phyloP scores from a whole-genome alignment of 495 filamentous ascomycete genomes.

The Cercophora sp. region DNA sequence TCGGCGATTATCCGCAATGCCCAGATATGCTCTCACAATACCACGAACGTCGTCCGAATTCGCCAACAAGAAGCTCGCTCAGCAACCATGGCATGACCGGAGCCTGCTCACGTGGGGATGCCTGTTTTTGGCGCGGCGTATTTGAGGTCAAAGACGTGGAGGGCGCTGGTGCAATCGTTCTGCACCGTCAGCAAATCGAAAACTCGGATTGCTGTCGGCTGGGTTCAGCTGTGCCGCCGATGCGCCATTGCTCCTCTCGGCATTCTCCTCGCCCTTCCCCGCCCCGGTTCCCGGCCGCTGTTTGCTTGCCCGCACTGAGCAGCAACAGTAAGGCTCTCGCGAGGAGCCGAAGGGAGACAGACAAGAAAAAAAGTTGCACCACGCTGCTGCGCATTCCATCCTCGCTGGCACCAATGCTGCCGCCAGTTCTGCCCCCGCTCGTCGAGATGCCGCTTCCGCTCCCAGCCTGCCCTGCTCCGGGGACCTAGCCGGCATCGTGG shows the following conservation, averaged over 20 bases:
- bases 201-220: not conserved
- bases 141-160: slow-evolving; percentile 2
- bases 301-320: too few species aligned
- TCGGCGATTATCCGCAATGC: not conserved
- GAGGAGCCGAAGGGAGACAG: not conserved
- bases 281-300: slow-evolving; percentile 10
- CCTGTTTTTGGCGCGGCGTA: not conserved
- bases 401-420: not conserved
- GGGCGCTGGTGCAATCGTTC: slow-evolving; percentile 11
- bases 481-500: slow-evolving; percentile 1
- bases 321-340: too few species aligned
- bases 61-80: not conserved
- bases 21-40: too few species aligned
- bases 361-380: not conserved
- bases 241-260: slow-evolving; percentile 11
- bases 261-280: slow-evolving; percentile 11
- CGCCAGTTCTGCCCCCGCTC: not conserved
- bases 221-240: slow-evolving; percentile 14
- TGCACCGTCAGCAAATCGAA: slow-evolving; percentile 2
- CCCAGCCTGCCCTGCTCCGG: too few species aligned
- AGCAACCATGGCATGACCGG: not conserved
- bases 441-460: too few species aligned
- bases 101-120: not conserved
- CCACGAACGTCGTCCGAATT: not conserved
- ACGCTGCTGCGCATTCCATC: not conserved